Conservation (phyloP, 495 filamentous ascomycete species). For the Daldinia childiae region DNA sequence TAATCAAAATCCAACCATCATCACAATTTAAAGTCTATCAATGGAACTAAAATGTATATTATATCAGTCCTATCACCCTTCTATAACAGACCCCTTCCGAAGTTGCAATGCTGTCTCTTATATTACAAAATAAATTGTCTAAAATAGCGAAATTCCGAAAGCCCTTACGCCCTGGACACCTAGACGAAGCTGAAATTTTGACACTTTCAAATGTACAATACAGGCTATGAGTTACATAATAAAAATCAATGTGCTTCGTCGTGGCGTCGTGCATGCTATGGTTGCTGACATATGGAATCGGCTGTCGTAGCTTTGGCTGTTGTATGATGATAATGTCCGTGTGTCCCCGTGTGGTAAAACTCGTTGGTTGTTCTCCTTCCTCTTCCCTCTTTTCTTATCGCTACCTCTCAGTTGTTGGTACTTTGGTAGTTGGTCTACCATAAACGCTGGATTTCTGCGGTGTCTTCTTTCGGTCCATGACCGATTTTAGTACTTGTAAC, state of each 20-base stretch:
- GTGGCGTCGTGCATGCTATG: slow-evolving; percentile 43
- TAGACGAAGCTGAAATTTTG: slow-evolving; percentile 26
- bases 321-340: background rate
- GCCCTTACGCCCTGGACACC: slow-evolving; percentile 17
- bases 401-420: slow-evolving; percentile 30
- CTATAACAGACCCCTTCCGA: slow-evolving; percentile 4
- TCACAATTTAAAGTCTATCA: background rate
- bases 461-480: slow-evolving; percentile 67
- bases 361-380: slow-evolving; percentile 1
- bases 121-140: slow-evolving; percentile 41
- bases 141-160: slow-evolving; percentile 14
- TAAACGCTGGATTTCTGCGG: slow-evolving; percentile 28
- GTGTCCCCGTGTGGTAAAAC: background rate
- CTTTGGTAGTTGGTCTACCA: slow-evolving; percentile 21
- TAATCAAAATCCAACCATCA: background rate
- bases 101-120: slow-evolving; percentile 22
- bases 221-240: slow-evolving; percentile 43
- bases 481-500: slow-evolving; percentile 75
- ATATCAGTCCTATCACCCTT: background rate
- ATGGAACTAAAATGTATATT: background rate
- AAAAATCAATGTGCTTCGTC: slow-evolving; percentile 41
- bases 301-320: slow-evolving; percentile 33
- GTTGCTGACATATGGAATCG: slow-evolving; percentile 37
- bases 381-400: slow-evolving; percentile 9
- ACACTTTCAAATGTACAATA: slow-evolving; percentile 41